These are phyloP conservation scores for Saccharomyces hybrid DNA, from an alignment of 1,139 yeast species.

Conservation along the genomic window DNA sequence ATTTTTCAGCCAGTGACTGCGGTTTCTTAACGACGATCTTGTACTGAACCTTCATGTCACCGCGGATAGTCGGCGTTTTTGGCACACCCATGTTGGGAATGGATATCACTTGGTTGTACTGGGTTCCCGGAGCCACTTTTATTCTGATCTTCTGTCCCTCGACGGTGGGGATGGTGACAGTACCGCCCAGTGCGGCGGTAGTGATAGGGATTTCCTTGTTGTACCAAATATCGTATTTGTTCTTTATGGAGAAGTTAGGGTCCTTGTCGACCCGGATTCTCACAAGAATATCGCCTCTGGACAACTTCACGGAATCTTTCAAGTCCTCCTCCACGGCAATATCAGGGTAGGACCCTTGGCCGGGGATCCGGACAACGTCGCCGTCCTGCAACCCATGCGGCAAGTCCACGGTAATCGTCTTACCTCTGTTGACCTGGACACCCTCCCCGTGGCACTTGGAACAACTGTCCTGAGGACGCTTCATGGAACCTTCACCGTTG, in stretches of 20 bases:
- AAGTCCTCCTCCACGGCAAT: constrained; percentile 50
- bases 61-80: constrained; percentile 38
- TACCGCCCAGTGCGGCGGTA: constrained; percentile 95
- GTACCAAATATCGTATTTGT: constrained; percentile 47
- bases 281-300: constrained; percentile 82
- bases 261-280: constrained; percentile 74
- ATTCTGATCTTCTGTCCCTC: constrained; percentile 68
- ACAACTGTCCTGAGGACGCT: constrained; percentile 67
- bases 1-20: constrained; percentile 74
- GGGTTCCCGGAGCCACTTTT: constrained; percentile 80
- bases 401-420: constrained; percentile 67
- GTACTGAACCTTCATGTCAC: constrained; percentile 72
- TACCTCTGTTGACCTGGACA: constrained; percentile 52
- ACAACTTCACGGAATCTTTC: constrained; percentile 39
- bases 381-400: constrained; percentile 91
- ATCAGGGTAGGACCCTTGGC: constrained; percentile 87
- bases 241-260: constrained; percentile 53
- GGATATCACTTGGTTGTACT: constrained; percentile 63
- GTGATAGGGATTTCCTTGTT: constrained; percentile 76
- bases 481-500: constrained; percentile 79
- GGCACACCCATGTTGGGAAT: constrained; percentile 91
- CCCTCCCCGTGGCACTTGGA: constrained; percentile 83
- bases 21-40: constrained; percentile 69
- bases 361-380: constrained; percentile 71
- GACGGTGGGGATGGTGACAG: constrained; percentile 77